Percentiles rank a stretch among this genome's conserved stretches.
These are phyloP conservation scores for Aspergillus steynii DNA, from an alignment of 495 filamentous ascomycete species.

Conservation along the genomic window DNA sequence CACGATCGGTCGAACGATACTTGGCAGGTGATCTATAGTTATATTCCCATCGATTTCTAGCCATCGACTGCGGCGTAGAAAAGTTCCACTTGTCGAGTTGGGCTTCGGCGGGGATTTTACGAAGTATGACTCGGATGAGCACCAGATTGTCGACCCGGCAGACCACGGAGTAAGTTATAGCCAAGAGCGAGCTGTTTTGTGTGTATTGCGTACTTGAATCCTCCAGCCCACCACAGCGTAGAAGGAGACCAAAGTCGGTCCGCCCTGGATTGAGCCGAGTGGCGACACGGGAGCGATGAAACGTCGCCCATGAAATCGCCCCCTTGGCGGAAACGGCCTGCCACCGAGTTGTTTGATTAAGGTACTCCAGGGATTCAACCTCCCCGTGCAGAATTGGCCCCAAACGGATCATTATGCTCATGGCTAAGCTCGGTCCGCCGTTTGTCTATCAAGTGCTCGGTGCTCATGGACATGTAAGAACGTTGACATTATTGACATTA, in stretches of 20 bases:
- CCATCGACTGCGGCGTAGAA: neutral
- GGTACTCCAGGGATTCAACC: too few relatives aligned
- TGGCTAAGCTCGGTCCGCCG: neutral
- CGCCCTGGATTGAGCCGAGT: neutral
- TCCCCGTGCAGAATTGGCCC: neutral
- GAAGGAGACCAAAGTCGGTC: too few relatives aligned
- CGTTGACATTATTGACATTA: neutral
- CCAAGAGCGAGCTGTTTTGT: too few relatives aligned
- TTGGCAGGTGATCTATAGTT: slow-evolving; percentile 22
- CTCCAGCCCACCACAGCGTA: too few relatives aligned
- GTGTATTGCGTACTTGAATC: too few relatives aligned
- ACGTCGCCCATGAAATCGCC: neutral
- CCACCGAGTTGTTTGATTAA: too few relatives aligned
- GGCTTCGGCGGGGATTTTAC: too few relatives aligned
- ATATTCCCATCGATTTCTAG: slow-evolving; percentile 16
- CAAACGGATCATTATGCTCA: neutral
- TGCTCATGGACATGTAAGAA: too few relatives aligned
- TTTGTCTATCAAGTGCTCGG: neutral
- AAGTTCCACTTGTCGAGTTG: too few relatives aligned
- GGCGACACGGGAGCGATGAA: neutral
- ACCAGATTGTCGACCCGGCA: too few relatives aligned
- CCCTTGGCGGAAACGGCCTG: neutral
- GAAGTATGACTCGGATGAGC: too few relatives aligned
- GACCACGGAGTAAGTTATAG: too few relatives aligned
- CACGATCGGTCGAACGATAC: slow-evolving; percentile 15